Evolutionary conservation across 805 yeast species (phyloP), one percentile per base, ranked within the genome.

Genomic region (Ogataea pilisensis): DNA sequence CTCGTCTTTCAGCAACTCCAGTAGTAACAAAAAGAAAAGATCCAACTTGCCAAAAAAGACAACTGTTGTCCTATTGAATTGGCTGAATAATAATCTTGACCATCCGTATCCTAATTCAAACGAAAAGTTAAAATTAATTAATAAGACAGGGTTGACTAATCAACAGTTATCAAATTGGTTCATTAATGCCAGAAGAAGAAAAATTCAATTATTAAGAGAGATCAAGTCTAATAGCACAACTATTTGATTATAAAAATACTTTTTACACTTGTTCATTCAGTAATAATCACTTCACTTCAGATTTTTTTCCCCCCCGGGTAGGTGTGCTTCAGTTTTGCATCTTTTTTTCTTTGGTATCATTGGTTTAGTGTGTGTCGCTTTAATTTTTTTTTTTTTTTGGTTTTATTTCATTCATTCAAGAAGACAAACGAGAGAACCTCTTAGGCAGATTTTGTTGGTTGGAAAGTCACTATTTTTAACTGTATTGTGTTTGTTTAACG

Each of bases 91-190:
- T 26, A 78, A 77, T 51, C 60, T 76, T 41, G 73, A 72, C 49
- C 81, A 77, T 51, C 82, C 82, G 12, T 77, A 77, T 53, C 82
- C 82, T 14, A 76, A 73, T 56, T 66, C 76, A 18, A 74, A 74
- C 44, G 80, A 77, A 46, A 77, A 77, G 58, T 64, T 70, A 37
- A 78, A 75, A 43, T 60, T 77, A 50, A 76, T 76, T 65, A 55
- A 64, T 51, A 62, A 68, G 45, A 77, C 82, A 5, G 82, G 82
- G 1, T 69, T 77, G 56, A 72, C 73, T 45, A 73, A 72, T 53
- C 82, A 77, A 53, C 82, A 77, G 50, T 64, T 77, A 44, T 69
- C 76, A 44, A 77, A 77, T 51, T 77, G 82, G 82, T 77, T 77
- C 49, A 77, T 77, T 53, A 77, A 77, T 55, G 82, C 82, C 14